Conservation (phyloP, 495 filamentous ascomycete species). For the Xanthoparmelia taractica region DNA sequence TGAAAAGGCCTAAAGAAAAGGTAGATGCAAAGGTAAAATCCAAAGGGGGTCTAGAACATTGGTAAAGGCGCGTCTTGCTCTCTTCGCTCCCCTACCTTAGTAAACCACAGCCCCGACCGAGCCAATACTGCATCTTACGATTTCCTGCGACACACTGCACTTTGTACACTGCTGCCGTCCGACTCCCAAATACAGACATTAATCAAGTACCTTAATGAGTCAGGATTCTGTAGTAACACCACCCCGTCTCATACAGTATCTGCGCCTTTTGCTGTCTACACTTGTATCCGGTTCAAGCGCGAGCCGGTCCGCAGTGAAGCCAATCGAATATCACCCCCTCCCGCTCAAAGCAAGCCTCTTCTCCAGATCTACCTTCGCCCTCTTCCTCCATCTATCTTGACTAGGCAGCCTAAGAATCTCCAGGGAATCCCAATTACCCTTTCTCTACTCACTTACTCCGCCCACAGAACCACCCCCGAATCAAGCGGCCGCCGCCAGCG, state of each 20-base stretch:
- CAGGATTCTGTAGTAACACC: no score
- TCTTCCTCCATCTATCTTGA: not conserved
- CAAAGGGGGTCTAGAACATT: not conserved
- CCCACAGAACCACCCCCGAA: not conserved
- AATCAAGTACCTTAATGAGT: no score
- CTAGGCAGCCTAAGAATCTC: not conserved
- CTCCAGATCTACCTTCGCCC: not conserved
- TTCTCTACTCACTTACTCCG: not conserved
- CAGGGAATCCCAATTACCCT: not conserved
- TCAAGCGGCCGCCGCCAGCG: not conserved
- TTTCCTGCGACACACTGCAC: not conserved
- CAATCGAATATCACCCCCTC: not conserved
- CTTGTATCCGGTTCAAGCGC: constrained; percentile 4
- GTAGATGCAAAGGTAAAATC: not conserved
- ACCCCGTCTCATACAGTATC: not conserved
- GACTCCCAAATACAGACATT: no score
- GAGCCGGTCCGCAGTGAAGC: constrained; percentile 3
- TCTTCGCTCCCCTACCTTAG: no score
- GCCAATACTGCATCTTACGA: not conserved
- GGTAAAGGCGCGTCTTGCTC: not conserved
- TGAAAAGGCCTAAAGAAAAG: not conserved
- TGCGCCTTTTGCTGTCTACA: not conserved
- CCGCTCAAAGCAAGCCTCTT: constrained; percentile 1
- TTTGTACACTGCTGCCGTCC: no score
- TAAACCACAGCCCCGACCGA: not conserved